These are phyloP conservation scores for Celoporthe dispersa DNA, from an alignment of 2,329 filamentous ascomycete species.

Conservation along the genomic window DNA sequence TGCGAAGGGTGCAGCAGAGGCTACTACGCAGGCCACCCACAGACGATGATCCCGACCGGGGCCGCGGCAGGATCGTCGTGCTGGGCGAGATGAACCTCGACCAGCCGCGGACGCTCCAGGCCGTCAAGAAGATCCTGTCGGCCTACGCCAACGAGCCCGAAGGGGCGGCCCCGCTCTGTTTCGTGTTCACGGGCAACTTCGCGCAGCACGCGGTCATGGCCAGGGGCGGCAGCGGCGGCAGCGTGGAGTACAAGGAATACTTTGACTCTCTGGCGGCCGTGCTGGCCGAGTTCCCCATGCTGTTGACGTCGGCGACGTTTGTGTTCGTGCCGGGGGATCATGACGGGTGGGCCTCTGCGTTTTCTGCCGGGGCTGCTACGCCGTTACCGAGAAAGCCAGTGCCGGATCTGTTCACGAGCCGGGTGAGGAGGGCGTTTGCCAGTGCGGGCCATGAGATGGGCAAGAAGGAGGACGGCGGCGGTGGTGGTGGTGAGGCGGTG, in stretches of 20 bases:
- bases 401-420: slow-evolving; percentile 87
- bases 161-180: slow-evolving; percentile 72
- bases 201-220: slow-evolving; percentile 67
- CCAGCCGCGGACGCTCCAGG: slow-evolving; percentile 78
- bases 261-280: slow-evolving; percentile 86
- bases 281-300: slow-evolving; percentile 79
- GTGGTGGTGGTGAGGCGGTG: slow-evolving; percentile 76
- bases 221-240: slow-evolving; percentile 72
- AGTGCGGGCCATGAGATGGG: slow-evolving; percentile 74
- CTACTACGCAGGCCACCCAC: slow-evolving; percentile 55
- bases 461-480: slow-evolving; percentile 48
- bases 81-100: slow-evolving; percentile 88
- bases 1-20: slow-evolving; percentile 78
- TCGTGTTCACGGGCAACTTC: slow-evolving; percentile 88
- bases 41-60: slow-evolving; percentile 39
- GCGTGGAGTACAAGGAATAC: slow-evolving; percentile 95
- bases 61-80: slow-evolving; percentile 67
- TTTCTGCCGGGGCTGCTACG: slow-evolving; percentile 73
- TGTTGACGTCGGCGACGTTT: slow-evolving; percentile 82
- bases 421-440: slow-evolving; percentile 80
- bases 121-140: slow-evolving; percentile 77
- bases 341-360: slow-evolving; percentile 93
- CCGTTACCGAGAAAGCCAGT: slow-evolving; percentile 73
- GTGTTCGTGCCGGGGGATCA: slow-evolving; percentile 95
- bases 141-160: slow-evolving; percentile 71